These are phyloP conservation scores for Blumeria graminis DNA, from an alignment of 2,329 filamentous ascomycete genomes.

Conservation along the genomic window DNA sequence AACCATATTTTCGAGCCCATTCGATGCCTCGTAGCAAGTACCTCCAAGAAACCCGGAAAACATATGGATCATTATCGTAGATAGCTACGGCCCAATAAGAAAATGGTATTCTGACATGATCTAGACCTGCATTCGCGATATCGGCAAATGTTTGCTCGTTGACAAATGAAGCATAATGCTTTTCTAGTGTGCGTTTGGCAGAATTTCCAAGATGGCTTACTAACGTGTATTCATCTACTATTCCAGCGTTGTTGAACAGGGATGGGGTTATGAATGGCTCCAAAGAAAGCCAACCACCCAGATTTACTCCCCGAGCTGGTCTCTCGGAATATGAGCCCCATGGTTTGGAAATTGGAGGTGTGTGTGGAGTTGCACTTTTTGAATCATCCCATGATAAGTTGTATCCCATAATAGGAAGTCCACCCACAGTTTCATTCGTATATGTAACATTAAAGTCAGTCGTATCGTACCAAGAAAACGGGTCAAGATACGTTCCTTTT, in stretches of 20 bases:
- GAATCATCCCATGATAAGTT: constrained; percentile 70
- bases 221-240: constrained; percentile 59
- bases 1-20: constrained; percentile 73
- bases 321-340: constrained; percentile 56
- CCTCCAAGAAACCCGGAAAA: constrained; percentile 69
- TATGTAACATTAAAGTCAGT: constrained; percentile 84
- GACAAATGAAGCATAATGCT: constrained; percentile 77
- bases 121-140: constrained; percentile 68
- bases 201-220: constrained; percentile 43
- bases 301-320: constrained; percentile 71
- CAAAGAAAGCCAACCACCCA: constrained; percentile 81
- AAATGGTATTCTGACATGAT: constrained; percentile 90
- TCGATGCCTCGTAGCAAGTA: constrained; percentile 85
- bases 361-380: constrained; percentile 48
- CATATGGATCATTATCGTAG: constrained; percentile 68
- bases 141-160: constrained; percentile 62
- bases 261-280: constrained; percentile 93
- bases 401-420: constrained; percentile 71
- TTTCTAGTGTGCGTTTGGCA: constrained; percentile 46
- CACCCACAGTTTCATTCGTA: constrained; percentile 61
- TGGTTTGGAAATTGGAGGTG: constrained; percentile 47
- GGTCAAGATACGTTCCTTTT: constrained; percentile 44
- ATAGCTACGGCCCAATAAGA: constrained; percentile 83
- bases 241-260: constrained; percentile 44
- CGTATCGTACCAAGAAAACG: constrained; percentile 78